phyloP scores from a whole-genome alignment of 306 rosid genomes.

The Fragaria nilgerrensis region DNA sequence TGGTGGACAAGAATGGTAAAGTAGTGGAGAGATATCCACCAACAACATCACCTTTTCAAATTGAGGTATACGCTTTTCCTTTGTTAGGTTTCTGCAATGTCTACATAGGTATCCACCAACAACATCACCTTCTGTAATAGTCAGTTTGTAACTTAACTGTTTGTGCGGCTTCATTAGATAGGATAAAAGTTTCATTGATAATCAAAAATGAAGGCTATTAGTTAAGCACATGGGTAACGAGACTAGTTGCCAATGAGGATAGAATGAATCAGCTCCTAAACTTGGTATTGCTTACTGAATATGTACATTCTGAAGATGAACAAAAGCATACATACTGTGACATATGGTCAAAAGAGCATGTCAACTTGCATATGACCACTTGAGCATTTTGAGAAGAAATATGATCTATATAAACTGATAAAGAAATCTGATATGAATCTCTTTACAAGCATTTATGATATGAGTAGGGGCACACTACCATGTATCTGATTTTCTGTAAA shows the following conservation, averaged over 20 bases:
- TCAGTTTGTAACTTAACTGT: background rate
- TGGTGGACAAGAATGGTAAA: slow-evolving; percentile 92
- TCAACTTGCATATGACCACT: background rate
- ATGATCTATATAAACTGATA: background rate
- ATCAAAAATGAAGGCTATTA: background rate
- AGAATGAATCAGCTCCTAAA: background rate
- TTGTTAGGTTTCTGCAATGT: background rate
- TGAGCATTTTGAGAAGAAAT: background rate
- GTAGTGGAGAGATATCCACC: slow-evolving; percentile 91
- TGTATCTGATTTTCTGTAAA: slow-evolving; percentile 15
- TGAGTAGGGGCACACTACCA: background rate
- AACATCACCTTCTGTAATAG: background rate
- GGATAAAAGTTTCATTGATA: background rate
- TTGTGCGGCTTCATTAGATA: background rate
- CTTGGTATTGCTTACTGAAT: background rate
- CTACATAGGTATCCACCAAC: background rate
- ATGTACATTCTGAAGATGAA: background rate
- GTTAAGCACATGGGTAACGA: background rate
- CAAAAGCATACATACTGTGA: background rate
- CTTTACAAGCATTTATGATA: background rate
- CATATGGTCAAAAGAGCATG: background rate
- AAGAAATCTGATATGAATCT: background rate
- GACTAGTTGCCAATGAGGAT: background rate
- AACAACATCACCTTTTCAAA: slow-evolving; percentile 93
- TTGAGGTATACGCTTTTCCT: slow-evolving; percentile 66